Evolutionary conservation across 108 stramenopile species (phyloP), one percentile per base, ranked within the genome.

Genomic region (Licmophora abbreviata): DNA sequence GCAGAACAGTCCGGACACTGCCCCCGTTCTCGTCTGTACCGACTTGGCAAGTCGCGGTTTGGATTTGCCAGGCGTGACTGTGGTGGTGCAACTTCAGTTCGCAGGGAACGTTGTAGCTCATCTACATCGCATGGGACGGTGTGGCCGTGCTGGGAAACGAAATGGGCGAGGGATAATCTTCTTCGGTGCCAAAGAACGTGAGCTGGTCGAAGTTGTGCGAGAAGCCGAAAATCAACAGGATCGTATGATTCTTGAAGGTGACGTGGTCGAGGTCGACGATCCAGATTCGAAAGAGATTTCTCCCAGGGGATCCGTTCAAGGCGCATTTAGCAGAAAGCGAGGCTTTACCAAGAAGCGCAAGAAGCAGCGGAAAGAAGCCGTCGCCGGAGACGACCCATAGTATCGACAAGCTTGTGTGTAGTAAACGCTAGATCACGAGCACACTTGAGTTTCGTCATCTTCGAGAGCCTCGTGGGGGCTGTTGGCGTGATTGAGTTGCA

Each of bases 121-220:
- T 74, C 83, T 99, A 31, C 99, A 99, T 68, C 83, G 99, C 1
- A 95, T 98, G 71, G 99, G 99, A 14, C 85, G 97, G 21, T 95
- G 95, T 44, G 99, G 97, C 5, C 70, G 97, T 26, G 97, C 97
- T 0, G 97, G 97, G 18, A 76, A 92, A 48, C 79, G 87, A 5
- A 68, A 79, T 47, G 99, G 97, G 21, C 63, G 92, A 20, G 83
- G 94, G 11, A 88, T 99, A 23, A 79, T 97, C 10, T 96, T 97
- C 51, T 94, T 83, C 42, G 82, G 85, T 24, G 54, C 56, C 21
- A 43, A 64, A 20, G 82, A 93, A 57, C 50, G 61, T 48, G 81
- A 84, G 36, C 54, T 89, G 29, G 82, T 93, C 0, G 65, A 70
- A 18, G 80, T 87, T 28, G 76, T 93, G 2, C 56, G 68, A 44